phyloP scores from a whole-genome alignment of 495 filamentous ascomycete genomes.

The Podospora appendiculata region DNA sequence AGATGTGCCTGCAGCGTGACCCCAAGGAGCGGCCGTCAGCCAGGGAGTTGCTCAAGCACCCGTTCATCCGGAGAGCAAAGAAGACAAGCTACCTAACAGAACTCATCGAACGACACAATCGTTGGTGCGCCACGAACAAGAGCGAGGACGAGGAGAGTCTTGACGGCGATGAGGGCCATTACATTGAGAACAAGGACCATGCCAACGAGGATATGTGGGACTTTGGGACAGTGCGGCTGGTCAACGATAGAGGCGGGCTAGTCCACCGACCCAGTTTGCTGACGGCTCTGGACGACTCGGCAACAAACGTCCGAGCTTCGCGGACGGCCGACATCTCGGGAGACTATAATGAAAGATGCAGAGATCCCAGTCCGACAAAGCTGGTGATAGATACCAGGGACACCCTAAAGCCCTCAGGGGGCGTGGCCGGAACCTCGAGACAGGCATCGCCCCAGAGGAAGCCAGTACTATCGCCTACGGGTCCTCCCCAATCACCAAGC shows the following conservation, averaged over 20 bases:
- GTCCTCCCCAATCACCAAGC: constrained; percentile 45
- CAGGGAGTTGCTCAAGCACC: constrained; percentile 79
- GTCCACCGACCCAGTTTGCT: constrained; percentile 41
- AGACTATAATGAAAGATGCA: constrained; percentile 39
- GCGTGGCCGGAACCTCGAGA: constrained; percentile 24
- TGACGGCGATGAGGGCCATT: constrained; percentile 26
- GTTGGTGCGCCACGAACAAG: constrained; percentile 70
- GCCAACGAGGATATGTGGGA: constrained; percentile 89
- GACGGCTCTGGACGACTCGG: constrained; percentile 65
- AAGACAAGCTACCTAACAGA: constrained; percentile 87
- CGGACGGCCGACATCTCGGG: constrained; percentile 36
- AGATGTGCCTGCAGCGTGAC: constrained; percentile 77
- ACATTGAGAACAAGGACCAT: constrained; percentile 18
- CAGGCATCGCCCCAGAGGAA: constrained; percentile 54
- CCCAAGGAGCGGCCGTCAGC: constrained; percentile 82
- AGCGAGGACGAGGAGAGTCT: constrained; percentile 50
- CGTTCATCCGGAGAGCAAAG: constrained; percentile 83
- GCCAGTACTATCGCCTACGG: constrained; percentile 29
- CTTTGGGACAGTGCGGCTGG: constrained; percentile 83
- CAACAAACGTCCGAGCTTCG: constrained; percentile 56
- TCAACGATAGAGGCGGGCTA: constrained; percentile 45
- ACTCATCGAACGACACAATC: constrained; percentile 80
- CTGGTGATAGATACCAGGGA: constrained; percentile 22
- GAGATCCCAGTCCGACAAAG: constrained; percentile 35
- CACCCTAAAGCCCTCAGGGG: constrained; percentile 27